Conservation (phyloP, 225 moss, liverwort and hornwort species). For the Marchantia paleacea region DNA sequence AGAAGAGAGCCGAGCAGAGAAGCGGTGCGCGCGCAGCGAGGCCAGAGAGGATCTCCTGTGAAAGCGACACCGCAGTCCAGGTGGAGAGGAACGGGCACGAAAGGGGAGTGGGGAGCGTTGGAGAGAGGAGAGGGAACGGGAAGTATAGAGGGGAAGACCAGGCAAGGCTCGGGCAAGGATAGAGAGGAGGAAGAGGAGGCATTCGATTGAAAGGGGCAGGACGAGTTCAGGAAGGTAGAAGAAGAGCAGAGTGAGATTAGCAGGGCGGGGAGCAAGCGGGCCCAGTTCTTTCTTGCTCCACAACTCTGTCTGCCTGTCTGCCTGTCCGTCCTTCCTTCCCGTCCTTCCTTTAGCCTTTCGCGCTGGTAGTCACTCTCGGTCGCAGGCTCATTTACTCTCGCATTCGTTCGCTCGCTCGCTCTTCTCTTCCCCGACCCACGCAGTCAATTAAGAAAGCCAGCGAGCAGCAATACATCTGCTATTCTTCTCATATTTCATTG, state of each 20-base stretch:
- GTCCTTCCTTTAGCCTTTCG: background rate
- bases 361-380: background rate
- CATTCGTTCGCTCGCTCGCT: background rate
- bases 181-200: background rate
- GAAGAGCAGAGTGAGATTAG: background rate
- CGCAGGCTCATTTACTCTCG: background rate
- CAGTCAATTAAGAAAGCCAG: background rate
- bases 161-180: background rate
- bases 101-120: background rate
- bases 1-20: no score
- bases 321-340: background rate
- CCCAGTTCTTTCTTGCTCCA: background rate
- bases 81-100: background rate
- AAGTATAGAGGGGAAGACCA: background rate
- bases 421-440: background rate
- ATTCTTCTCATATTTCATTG: background rate
- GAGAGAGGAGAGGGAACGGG: no score
- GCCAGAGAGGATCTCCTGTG: background rate
- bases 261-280: background rate
- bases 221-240: background rate
- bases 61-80: background rate
- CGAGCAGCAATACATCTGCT: background rate
- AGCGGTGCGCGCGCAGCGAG: background rate
- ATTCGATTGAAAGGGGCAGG: background rate
- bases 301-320: background rate